These are phyloP conservation scores for Viola odorata DNA, from an alignment of 345 rosid genomes.

Conservation along the genomic window DNA sequence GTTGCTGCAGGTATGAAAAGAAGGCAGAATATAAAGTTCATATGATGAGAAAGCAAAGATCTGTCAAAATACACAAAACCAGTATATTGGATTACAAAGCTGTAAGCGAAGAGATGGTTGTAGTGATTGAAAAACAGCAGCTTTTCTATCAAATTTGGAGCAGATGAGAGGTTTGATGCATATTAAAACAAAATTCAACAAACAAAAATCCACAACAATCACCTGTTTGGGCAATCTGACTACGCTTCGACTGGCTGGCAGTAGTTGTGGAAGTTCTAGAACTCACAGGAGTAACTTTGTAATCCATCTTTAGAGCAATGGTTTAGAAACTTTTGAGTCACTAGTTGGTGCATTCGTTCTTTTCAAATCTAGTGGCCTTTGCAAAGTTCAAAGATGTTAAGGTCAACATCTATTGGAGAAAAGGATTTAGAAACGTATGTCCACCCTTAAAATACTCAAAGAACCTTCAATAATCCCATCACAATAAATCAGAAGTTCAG, in stretches of 20 bases:
- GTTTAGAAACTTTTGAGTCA: slow-evolving; percentile 43
- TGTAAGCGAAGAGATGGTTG: neutral
- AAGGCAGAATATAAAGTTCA: neutral
- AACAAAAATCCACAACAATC: slow-evolving; percentile 4
- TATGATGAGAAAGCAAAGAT: no score
- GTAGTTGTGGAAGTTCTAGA: slow-evolving; percentile 25
- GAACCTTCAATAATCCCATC: neutral
- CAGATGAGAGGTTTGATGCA: neutral
- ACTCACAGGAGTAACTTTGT: slow-evolving; percentile 24
- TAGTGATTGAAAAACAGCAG: neutral
- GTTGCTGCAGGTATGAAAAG: slow-evolving; percentile 23
- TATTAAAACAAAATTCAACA: neutral
- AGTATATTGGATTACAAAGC: no score
- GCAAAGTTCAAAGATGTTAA: slow-evolving; percentile 60
- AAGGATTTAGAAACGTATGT: slow-evolving; percentile 10
- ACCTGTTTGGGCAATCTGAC: slow-evolving; percentile 50
- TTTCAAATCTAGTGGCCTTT: slow-evolving; percentile 47
- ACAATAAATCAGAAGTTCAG: no score
- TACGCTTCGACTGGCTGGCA: slow-evolving; percentile 33
- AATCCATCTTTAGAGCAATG: slow-evolving; percentile 35
- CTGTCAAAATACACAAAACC: no score
- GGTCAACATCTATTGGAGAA: slow-evolving; percentile 26
- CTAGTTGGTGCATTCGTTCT: slow-evolving; percentile 30
- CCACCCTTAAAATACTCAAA: neutral
- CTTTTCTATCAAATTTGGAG: neutral